These are phyloP conservation scores for Ogataea saltuana DNA, from an alignment of 805 yeast genomes.

Conservation along the genomic window DNA sequence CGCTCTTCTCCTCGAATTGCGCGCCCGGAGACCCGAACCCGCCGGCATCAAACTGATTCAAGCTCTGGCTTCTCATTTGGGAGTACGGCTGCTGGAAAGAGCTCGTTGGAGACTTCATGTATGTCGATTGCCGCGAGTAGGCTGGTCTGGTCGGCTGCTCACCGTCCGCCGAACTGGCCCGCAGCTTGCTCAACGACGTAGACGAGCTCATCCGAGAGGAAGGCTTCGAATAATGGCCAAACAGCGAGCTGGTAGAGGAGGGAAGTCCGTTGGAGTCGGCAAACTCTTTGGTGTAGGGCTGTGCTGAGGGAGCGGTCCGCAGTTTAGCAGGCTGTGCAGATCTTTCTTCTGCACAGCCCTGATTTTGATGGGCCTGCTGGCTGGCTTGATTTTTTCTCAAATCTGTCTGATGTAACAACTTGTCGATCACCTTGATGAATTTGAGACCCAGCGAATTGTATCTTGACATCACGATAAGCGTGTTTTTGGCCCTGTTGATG, in stretches of 20 bases:
- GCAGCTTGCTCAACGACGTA: conserved; percentile 13
- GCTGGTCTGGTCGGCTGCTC: conserved; percentile 1
- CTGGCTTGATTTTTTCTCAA: not conserved
- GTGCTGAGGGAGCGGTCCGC: not conserved
- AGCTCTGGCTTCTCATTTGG: not conserved
- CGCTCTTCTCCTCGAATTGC: not conserved
- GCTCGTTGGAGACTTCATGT: not conserved
- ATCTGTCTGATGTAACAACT: conserved; percentile 29
- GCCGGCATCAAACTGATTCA: too few species aligned
- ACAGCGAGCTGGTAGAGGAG: conserved; percentile 21
- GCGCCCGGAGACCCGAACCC: not conserved
- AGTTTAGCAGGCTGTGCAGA: not conserved
- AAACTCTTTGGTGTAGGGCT: conserved; percentile 3
- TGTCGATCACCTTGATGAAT: conserved; percentile 47
- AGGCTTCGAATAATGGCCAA: conserved; percentile 14
- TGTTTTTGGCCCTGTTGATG: conserved; percentile 43
- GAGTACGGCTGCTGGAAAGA: not conserved
- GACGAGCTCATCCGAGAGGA: conserved; percentile 14
- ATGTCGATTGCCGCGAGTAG: conserved; percentile 2
- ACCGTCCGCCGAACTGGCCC: not conserved
- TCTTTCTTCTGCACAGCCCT: not conserved
- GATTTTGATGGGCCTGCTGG: not conserved
- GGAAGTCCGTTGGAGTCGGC: conserved; percentile 17
- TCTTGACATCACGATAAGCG: conserved; percentile 39
- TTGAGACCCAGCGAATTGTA: conserved; percentile 48